Evolutionary conservation across 306 rosid species (phyloP).

Genomic region (Vicia faba): DNA sequence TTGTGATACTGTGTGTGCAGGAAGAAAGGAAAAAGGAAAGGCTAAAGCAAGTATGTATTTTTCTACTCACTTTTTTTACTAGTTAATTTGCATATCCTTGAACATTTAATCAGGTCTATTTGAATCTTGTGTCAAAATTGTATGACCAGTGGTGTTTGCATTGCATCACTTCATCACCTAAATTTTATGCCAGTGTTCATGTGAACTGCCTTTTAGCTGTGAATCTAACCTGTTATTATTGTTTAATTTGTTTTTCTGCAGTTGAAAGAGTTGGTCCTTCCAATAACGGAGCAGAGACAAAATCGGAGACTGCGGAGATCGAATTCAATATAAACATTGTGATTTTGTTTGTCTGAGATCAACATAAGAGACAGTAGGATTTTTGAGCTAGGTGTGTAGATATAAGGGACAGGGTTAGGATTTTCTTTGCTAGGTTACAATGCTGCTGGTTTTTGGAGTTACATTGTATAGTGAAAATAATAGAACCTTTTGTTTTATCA

Average conservation of each 20-base stretch:
- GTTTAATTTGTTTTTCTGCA: conserved; percentile 37
- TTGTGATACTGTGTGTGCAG: conserved; percentile 59
- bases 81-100: conserved; percentile 4
- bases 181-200: too few relatives aligned
- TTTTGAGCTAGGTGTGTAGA: conserved; percentile 38
- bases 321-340: conserved; percentile 49
- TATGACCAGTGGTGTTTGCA: too few relatives aligned
- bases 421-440: conserved; percentile 8
- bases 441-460: too few relatives aligned
- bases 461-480: too few relatives aligned
- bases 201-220: not conserved
- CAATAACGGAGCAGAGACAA: conserved; percentile 54
- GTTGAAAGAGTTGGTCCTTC: conserved; percentile 60
- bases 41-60: conserved; percentile 54
- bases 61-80: conserved; percentile 4
- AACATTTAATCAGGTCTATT: not conserved
- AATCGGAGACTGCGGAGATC: conserved; percentile 51
- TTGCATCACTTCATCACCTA: too few relatives aligned
- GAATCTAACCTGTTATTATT: conserved; percentile 6
- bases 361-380: not conserved
- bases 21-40: conserved; percentile 61
- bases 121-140: not conserved
- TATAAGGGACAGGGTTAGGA: conserved; percentile 7
- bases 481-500: too few relatives aligned
- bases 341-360: conserved; percentile 26